phyloP scores from a whole-genome alignment of 2,329 filamentous ascomycete genomes.

The Zasmidium angulare region DNA sequence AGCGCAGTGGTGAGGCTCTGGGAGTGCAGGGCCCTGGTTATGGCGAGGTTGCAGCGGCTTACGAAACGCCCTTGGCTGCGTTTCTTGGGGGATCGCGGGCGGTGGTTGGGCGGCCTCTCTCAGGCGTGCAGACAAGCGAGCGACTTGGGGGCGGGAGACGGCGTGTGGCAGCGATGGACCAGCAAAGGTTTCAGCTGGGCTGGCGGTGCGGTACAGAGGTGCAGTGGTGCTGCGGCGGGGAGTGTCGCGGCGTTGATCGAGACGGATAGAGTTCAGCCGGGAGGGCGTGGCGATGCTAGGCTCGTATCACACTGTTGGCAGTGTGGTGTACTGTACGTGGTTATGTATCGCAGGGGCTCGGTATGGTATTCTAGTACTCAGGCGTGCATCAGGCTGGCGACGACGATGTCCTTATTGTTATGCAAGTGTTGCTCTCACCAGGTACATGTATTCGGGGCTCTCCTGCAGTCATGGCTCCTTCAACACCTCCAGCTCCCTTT shows the following conservation, averaged over 20 bases:
- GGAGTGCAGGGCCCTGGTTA: not conserved
- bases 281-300: not conserved
- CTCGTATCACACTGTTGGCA: no score
- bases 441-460: no score
- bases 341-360: no score
- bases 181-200: not conserved
- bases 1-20: constrained; percentile 5
- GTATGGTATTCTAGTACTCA: no score
- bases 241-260: not conserved
- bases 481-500: not conserved
- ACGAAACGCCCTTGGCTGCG: not conserved
- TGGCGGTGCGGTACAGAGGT: not conserved
- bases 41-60: not conserved
- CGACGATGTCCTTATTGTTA: no score
- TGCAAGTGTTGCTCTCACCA: no score
- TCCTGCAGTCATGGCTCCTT: no score
- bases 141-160: not conserved
- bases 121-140: not conserved
- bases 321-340: no score
- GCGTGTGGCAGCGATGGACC: not conserved
- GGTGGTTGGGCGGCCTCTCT: not conserved
- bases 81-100: not conserved
- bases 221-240: not conserved
- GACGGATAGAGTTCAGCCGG: not conserved
- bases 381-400: no score